phyloP scores from a whole-genome alignment of 1,284 basidiomycete species.

The Puccinia polysora region DNA sequence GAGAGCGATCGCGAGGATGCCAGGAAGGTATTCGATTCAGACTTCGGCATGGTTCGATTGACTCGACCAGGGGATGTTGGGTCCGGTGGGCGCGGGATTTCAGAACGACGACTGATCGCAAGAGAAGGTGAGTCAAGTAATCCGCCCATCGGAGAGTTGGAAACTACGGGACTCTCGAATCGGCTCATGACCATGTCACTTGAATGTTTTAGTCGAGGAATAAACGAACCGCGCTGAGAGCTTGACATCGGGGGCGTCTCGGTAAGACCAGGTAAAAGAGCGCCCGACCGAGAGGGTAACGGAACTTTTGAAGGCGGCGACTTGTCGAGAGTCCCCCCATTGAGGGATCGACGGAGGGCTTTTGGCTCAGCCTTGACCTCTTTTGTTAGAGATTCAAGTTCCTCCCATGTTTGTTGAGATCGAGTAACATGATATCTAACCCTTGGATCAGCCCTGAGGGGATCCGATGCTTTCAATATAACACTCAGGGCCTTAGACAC shows the following conservation, averaged over 20 bases:
- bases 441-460: constrained; percentile 5
- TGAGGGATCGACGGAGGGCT: background rate
- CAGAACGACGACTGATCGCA: background rate
- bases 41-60: background rate
- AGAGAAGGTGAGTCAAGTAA: background rate
- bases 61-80: background rate
- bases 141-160: background rate
- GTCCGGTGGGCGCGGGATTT: constrained; percentile 4
- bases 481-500: constrained; percentile 1
- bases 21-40: background rate
- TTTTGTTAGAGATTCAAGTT: constrained; percentile 20
- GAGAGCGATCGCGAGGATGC: background rate
- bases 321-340: background rate
- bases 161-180: constrained; percentile 9
- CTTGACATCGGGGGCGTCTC: background rate
- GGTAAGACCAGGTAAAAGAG: background rate
- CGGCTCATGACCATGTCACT: background rate
- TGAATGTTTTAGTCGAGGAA: constrained; percentile 6
- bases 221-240: background rate
- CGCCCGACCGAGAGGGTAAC: background rate
- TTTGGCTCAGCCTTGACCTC: constrained; percentile 1
- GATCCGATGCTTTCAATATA: constrained; percentile 14
- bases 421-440: constrained; percentile 31
- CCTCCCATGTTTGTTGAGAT: constrained; percentile 29
- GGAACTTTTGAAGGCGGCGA: constrained; percentile 4